phyloP scores from a whole-genome alignment of 1,139 yeast genomes.

The Oligophagozyma castellii region DNA sequence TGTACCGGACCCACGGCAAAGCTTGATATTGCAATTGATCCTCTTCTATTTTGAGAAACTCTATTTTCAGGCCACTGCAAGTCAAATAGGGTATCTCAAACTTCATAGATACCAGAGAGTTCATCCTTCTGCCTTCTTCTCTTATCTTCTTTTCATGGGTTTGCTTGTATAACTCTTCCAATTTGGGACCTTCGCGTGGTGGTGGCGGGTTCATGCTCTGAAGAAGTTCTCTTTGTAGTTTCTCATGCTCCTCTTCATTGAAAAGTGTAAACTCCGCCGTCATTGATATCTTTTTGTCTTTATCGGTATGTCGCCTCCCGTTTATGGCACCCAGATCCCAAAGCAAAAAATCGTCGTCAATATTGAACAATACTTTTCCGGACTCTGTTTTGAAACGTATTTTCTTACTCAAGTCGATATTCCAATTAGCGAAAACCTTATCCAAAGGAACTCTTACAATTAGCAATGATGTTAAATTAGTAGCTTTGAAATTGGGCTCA shows the following conservation, averaged over 20 bases:
- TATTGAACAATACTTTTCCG: constrained; percentile 53
- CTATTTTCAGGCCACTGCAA: constrained; percentile 58
- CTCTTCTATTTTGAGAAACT: constrained; percentile 57
- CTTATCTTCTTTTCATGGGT: constrained; percentile 31
- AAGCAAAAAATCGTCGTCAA: constrained; percentile 44
- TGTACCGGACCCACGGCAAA: constrained; percentile 73
- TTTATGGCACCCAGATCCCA: constrained; percentile 48
- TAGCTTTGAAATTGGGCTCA: constrained; percentile 50
- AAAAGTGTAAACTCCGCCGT: constrained; percentile 51
- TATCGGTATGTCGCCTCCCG: constrained; percentile 21
- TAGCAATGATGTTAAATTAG: constrained; percentile 45
- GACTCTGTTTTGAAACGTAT: constrained; percentile 54
- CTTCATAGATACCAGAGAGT: constrained; percentile 34
- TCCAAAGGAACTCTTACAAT: constrained; percentile 46
- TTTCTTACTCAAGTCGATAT: constrained; percentile 32
- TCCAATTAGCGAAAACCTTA: constrained; percentile 25
- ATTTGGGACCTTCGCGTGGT: constrained; percentile 23
- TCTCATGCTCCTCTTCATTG: constrained; percentile 37
- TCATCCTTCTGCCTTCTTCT: constrained; percentile 26
- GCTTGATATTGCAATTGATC: constrained; percentile 57
- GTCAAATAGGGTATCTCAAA: constrained; percentile 59
- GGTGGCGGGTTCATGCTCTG: constrained; percentile 32
- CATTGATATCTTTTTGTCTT: constrained; percentile 35
- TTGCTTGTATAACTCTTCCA: constrained; percentile 25
- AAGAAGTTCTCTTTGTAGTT: constrained; percentile 33